Conservation (phyloP, 2,329 filamentous ascomycete species). For the Fusarium udum region DNA sequence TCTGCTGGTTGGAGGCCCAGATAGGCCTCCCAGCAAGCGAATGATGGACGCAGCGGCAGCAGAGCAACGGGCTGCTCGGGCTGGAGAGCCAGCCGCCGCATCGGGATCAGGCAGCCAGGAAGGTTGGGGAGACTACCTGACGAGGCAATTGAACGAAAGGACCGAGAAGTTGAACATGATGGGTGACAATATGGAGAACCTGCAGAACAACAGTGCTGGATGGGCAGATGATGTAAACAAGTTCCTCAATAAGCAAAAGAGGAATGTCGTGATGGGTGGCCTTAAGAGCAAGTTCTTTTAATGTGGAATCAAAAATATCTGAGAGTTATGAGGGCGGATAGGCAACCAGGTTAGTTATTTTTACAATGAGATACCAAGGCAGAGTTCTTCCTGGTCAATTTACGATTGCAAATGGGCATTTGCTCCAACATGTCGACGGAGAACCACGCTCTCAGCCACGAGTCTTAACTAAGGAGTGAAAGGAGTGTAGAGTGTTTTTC, state of each 20-base stretch:
- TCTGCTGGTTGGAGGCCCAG: constrained; percentile 86
- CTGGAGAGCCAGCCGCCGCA: constrained; percentile 45
- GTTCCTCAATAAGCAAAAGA: constrained; percentile 87
- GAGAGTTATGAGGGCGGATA: background rate
- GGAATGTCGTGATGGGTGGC: constrained; percentile 78
- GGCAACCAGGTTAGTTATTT: background rate
- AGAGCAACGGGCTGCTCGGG: constrained; percentile 71
- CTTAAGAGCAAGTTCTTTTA: constrained; percentile 68
- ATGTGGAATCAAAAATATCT: background rate
- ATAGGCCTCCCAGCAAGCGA: constrained; percentile 86
- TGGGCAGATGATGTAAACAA: constrained; percentile 92
- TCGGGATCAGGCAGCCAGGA: constrained; percentile 58
- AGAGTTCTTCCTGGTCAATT: background rate
- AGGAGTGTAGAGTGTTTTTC: background rate
- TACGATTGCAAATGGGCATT: background rate
- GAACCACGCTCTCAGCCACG: background rate
- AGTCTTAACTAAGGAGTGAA: background rate
- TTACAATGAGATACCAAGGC: constrained; percentile 23
- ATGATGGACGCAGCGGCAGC: constrained; percentile 83
- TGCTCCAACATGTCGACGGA: background rate
- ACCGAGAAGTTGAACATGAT: constrained; percentile 87
- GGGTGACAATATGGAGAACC: constrained; percentile 83
- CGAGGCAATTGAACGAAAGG: constrained; percentile 86
- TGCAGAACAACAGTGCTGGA: constrained; percentile 81
- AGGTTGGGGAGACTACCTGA: constrained; percentile 81